Conservation (phyloP, 2,329 filamentous ascomycete species). For the Ilyonectria destructans region DNA sequence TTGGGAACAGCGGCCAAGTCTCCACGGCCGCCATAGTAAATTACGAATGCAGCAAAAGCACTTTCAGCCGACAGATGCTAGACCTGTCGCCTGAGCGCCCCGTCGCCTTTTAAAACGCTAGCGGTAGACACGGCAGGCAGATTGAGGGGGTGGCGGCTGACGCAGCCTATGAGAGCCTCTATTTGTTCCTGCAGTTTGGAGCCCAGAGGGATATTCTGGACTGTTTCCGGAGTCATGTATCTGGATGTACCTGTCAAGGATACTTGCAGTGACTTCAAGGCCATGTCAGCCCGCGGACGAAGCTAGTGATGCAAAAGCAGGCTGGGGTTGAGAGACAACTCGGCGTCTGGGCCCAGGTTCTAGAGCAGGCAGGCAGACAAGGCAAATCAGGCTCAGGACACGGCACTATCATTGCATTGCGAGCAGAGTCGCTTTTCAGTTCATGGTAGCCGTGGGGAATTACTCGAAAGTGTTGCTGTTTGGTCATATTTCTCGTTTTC, state of each 20-base stretch:
- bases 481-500: not conserved
- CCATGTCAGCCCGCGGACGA: not conserved
- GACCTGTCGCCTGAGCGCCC: not conserved
- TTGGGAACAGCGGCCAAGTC: no score
- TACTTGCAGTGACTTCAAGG: slow-evolving; percentile 23
- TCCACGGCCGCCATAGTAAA: not conserved
- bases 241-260: not conserved
- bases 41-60: not conserved
- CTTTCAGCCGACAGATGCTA: not conserved
- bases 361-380: not conserved
- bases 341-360: not conserved
- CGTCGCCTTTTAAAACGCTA: not conserved
- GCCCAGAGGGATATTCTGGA: not conserved
- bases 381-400: not conserved
- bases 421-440: not conserved
- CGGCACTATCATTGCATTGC: not conserved
- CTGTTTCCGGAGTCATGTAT: slow-evolving; percentile 7
- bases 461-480: not conserved
- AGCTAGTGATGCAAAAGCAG: not conserved
- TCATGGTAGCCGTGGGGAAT: not conserved
- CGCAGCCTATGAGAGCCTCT: not conserved
- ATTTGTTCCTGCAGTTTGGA: not conserved
- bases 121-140: not conserved
- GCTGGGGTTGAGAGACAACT: not conserved
- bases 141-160: not conserved